These are phyloP conservation scores for Dipteronia dyeriana DNA, from an alignment of 345 rosid species.

Conservation along the genomic window DNA sequence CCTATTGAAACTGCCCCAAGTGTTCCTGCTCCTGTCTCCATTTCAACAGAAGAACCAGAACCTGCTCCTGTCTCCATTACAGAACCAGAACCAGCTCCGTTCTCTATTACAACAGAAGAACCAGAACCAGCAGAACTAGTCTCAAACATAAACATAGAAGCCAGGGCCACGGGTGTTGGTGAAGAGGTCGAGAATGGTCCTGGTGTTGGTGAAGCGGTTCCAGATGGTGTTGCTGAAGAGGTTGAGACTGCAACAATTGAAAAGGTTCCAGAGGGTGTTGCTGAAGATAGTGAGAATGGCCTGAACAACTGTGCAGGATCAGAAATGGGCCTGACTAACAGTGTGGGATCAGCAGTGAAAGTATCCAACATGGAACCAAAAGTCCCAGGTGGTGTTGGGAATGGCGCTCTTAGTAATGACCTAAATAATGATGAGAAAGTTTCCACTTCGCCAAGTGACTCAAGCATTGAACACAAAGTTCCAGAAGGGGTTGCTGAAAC, in stretches of 20 bases:
- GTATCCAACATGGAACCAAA: neutral
- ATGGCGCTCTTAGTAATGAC: neutral
- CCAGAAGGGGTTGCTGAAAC: neutral
- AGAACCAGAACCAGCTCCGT: neutral
- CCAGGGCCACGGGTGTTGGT: no score
- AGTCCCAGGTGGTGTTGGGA: neutral
- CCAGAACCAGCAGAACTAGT: neutral
- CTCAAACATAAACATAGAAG: no score
- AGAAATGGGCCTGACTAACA: slow-evolving; percentile 2
- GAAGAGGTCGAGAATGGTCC: no score
- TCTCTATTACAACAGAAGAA: neutral
- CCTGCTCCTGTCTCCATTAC: slow-evolving; percentile 2
- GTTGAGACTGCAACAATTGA: neutral
- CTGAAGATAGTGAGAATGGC: no score
- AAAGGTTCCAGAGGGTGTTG: neutral
- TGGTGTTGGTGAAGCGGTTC: no score
- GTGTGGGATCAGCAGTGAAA: neutral
- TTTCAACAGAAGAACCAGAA: no score
- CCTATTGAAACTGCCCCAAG: slow-evolving; percentile 26
- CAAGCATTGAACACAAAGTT: neutral
- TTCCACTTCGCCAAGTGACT: slow-evolving; percentile 17
- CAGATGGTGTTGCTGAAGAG: no score
- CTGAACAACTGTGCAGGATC: neutral
- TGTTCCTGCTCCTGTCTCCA: neutral
- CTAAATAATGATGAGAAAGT: slow-evolving; percentile 20